Conservation (phyloP, 2,329 filamentous ascomycete genomes). For the Penicillium fuscoglaucum region DNA sequence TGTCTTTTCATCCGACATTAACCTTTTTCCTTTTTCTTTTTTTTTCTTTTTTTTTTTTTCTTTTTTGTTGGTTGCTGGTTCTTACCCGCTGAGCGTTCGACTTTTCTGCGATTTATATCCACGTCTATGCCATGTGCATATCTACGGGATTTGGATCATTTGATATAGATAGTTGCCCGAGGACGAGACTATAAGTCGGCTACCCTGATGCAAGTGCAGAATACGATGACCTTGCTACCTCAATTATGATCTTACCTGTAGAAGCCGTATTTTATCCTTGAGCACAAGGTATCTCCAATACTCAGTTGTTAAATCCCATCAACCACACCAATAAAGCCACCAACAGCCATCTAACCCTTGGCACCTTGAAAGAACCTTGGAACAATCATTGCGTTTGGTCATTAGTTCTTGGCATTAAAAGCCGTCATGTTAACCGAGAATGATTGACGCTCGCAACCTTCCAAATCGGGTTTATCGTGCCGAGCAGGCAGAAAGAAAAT, state of each 20-base stretch:
- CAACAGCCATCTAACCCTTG: not conserved
- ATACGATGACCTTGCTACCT: conserved; percentile 13
- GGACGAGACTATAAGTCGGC: conserved; percentile 12
- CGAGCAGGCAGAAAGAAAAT: not conserved
- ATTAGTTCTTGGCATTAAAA: not conserved
- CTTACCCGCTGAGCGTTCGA: conserved; percentile 14
- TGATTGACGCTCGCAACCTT: not conserved
- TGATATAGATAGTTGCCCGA: conserved; percentile 14
- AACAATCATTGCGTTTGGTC: too few species aligned
- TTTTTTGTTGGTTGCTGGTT: conserved; percentile 10
- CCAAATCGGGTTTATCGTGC: not conserved
- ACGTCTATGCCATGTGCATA: conserved; percentile 12
- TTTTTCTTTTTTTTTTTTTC: conserved; percentile 12
- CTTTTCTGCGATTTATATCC: conserved; percentile 15
- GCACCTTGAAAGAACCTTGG: not conserved
- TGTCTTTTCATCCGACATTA: not conserved
- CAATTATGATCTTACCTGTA: not conserved
- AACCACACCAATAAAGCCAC: not conserved
- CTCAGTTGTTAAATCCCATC: not conserved
- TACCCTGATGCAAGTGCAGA: conserved; percentile 13
- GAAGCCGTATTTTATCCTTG: not conserved
- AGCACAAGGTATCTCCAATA: not conserved
- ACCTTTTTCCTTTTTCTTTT: conserved; percentile 4
- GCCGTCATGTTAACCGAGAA: not conserved
- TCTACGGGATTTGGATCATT: conserved; percentile 12